Evolutionary conservation across 768 basidiomycete species (phyloP).

Genomic region (Agrocybe praecox): DNA sequence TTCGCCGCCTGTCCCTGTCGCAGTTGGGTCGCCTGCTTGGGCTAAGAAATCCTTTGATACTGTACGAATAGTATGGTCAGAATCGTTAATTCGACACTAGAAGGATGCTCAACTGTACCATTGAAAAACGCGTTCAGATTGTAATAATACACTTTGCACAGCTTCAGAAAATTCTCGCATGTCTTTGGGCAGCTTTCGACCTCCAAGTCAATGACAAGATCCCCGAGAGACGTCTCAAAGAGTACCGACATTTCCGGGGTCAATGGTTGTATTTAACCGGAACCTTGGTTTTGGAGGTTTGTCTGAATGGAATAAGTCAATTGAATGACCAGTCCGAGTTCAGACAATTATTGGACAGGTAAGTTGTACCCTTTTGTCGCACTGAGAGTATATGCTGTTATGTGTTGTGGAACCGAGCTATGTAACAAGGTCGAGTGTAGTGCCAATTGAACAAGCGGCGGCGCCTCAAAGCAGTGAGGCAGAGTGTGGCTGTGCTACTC

Average conservation of each 20-base stretch:
- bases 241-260: slow-evolving; percentile 80
- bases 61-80: slow-evolving; percentile 28
- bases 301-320: neutral
- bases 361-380: too few relatives aligned
- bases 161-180: slow-evolving; percentile 95
- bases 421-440: too few relatives aligned
- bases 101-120: slow-evolving; percentile 51
- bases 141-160: slow-evolving; percentile 98
- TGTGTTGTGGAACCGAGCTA: too few relatives aligned
- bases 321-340: neutral
- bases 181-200: slow-evolving; percentile 88
- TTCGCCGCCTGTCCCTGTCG: slow-evolving; percentile 92
- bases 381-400: too few relatives aligned
- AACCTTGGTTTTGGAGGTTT: neutral
- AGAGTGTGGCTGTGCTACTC: too few relatives aligned
- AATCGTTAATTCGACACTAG: neutral
- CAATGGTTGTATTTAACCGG: neutral
- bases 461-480: too few relatives aligned
- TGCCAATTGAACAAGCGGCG: too few relatives aligned
- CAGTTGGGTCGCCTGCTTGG: slow-evolving; percentile 95
- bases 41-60: slow-evolving; percentile 98
- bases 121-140: slow-evolving; percentile 98
- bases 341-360: too few relatives aligned
- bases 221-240: slow-evolving; percentile 95
- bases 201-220: slow-evolving; percentile 95